phyloP scores from a whole-genome alignment of 306 rosid species.

The Begonia peltatifolia region DNA sequence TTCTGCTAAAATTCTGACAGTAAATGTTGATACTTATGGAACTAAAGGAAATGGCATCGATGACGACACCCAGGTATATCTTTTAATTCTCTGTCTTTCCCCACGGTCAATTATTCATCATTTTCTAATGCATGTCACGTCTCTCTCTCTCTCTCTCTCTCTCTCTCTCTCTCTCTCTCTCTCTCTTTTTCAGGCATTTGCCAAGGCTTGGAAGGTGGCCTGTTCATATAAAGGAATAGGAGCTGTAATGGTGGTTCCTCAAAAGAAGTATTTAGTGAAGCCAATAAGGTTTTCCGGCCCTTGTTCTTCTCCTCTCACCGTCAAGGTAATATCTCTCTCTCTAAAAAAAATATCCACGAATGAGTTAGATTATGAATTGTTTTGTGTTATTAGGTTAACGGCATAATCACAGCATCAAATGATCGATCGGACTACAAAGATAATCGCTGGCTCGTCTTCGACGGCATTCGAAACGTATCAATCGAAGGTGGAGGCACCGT shows the following conservation, averaged over 20 bases:
- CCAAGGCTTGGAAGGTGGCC: conserved; percentile 51
- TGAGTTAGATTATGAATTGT: not conserved
- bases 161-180: not conserved
- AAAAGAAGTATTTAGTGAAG: conserved; percentile 37
- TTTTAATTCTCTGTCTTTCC: not conserved
- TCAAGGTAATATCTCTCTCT: conserved; percentile 31
- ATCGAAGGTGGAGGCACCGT: conserved; percentile 61
- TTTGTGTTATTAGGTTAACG: conserved; percentile 27
- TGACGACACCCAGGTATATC: not conserved
- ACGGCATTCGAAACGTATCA: conserved; percentile 15
- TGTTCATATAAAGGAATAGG: conserved; percentile 24
- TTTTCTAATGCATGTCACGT: not conserved
- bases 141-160: not conserved
- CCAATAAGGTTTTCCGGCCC: conserved; percentile 62
- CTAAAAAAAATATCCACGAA: not conserved
- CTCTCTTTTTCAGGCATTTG: conserved; percentile 34
- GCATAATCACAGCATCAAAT: conserved; percentile 45
- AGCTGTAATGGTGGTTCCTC: conserved; percentile 27
- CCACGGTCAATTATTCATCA: not conserved
- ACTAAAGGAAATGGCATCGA: conserved; percentile 1
- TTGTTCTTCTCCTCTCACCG: conserved; percentile 36
- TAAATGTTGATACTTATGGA: not conserved
- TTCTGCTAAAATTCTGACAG: not conserved
- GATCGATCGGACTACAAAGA: conserved; percentile 29
- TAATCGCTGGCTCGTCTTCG: conserved; percentile 48